A percentile compares a stretch with the other conserved stretches of the same genome.
Evolutionary conservation across 305 asterid species (phyloP).

Genomic region (Ajuga reptans): DNA sequence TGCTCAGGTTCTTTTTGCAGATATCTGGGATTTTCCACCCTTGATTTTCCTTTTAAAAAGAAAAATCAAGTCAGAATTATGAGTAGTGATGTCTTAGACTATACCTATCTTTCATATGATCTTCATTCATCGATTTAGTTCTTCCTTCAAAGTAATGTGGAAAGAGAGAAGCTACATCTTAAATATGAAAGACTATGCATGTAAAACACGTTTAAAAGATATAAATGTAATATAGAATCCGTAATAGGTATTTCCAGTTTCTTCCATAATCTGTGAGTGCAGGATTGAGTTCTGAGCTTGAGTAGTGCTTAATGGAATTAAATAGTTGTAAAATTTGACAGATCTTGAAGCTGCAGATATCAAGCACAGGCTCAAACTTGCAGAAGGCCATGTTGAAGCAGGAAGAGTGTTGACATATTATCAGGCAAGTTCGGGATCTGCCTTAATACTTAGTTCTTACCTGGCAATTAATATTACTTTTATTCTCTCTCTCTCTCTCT

Average conservation of each 20-base stretch:
- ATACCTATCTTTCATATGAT: not conserved
- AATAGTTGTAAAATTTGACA: slow-evolving; percentile 25
- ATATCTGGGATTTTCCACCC: not conserved
- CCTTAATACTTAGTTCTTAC: slow-evolving; percentile 2
- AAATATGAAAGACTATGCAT: not conserved
- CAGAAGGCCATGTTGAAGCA: slow-evolving; percentile 91
- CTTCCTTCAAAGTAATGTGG: not conserved
- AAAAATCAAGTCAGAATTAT: not conserved
- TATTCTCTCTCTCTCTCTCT: slow-evolving; percentile 1
- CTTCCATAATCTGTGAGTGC: not conserved
- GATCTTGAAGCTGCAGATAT: slow-evolving; percentile 47
- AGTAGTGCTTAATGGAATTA: slow-evolving; percentile 22
- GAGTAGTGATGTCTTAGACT: not conserved
- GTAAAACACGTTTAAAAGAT: not conserved
- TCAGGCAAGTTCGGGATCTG: slow-evolving; percentile 51
- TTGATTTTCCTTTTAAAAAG: not conserved
- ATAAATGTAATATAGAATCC: not conserved
- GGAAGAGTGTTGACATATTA: slow-evolving; percentile 77
- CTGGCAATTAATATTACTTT: not conserved
- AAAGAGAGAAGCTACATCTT: not conserved
- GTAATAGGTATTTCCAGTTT: slow-evolving; percentile 2
- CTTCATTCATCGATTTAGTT: not conserved
- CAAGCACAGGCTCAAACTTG: slow-evolving; percentile 56
- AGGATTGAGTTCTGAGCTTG: slow-evolving; percentile 1
- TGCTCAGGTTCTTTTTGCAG: not conserved